These are phyloP conservation scores for Fraxinus quadrangulata DNA, from an alignment of 257 asterid genomes.

Conservation along the genomic window DNA sequence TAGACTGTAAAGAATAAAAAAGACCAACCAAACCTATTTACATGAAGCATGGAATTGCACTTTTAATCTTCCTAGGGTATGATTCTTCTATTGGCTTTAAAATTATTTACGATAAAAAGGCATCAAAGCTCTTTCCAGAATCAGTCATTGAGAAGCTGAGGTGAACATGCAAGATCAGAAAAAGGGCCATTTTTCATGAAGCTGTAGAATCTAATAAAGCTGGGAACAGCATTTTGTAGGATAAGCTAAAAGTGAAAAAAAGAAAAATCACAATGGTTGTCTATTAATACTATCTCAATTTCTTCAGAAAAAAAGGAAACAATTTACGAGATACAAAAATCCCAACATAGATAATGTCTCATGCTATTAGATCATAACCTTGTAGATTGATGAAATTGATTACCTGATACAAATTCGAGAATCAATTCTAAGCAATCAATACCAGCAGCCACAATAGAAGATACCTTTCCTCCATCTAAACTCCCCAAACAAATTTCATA, in stretches of 20 bases:
- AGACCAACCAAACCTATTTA: neutral
- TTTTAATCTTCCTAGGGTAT: neutral
- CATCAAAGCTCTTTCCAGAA: neutral
- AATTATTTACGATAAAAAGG: neutral
- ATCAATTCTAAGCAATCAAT: constrained; percentile 74
- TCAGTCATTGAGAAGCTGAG: neutral
- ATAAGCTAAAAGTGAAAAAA: neutral
- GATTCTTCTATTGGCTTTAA: neutral
- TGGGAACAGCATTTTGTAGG: neutral
- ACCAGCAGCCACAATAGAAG: constrained; percentile 79
- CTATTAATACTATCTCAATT: neutral
- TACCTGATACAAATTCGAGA: constrained; percentile 81
- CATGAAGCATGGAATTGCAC: neutral
- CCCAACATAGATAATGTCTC: constrained; percentile 6
- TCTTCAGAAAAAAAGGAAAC: constrained; percentile 5
- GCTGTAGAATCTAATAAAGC: neutral
- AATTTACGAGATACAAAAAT: neutral
- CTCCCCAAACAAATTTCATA: constrained; percentile 61
- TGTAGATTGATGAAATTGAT: constrained; percentile 9
- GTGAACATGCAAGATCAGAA: neutral
- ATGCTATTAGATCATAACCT: neutral
- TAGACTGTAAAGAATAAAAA: neutral
- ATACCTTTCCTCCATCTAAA: constrained; percentile 67
- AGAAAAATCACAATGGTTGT: neutral
- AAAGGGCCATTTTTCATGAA: neutral